Percentiles rank a stretch among this genome's conserved stretches.
These are phyloP conservation scores for Parathielavia appendiculata DNA, from an alignment of 495 filamentous ascomycete genomes.

Conservation along the genomic window DNA sequence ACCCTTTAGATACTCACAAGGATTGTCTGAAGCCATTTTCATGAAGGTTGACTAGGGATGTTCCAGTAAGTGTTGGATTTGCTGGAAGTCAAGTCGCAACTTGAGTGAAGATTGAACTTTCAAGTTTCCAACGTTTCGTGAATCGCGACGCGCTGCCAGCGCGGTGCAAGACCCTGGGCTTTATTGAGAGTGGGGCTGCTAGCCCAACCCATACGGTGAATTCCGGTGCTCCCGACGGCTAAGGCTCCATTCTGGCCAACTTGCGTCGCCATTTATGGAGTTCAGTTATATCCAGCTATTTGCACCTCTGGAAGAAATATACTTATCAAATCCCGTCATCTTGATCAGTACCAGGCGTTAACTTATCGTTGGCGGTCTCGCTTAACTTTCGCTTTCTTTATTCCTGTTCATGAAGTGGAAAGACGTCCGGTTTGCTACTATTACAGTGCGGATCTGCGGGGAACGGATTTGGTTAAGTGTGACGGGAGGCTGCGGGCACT, in stretches of 20 bases:
- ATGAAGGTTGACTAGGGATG: neutral
- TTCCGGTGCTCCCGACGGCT: too few relatives aligned
- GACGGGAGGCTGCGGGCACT: slow-evolving; percentile 11
- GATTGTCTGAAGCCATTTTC: slow-evolving; percentile 21
- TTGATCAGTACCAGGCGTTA: too few relatives aligned
- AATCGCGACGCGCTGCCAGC: slow-evolving; percentile 9
- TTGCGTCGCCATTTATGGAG: too few relatives aligned
- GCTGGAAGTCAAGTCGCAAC: neutral
- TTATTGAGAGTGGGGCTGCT: neutral
- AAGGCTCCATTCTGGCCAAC: too few relatives aligned
- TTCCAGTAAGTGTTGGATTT: neutral
- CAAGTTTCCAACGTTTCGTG: too few relatives aligned
- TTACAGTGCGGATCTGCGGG: too few relatives aligned
- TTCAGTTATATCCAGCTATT: too few relatives aligned
- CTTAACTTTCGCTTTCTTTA: neutral
- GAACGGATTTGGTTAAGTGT: slow-evolving; percentile 5
- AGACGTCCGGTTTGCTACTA: too few relatives aligned
- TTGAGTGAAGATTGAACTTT: too few relatives aligned
- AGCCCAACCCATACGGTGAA: neutral
- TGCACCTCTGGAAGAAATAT: too few relatives aligned
- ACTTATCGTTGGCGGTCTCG: too few relatives aligned
- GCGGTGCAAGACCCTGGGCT: neutral
- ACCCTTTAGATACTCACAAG: slow-evolving; percentile 16
- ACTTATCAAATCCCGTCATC: too few relatives aligned
- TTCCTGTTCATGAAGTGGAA: neutral